Base-by-base conservation (phyloP, 805 yeast species). In the Suhomyces tanzawaensis region DNA sequence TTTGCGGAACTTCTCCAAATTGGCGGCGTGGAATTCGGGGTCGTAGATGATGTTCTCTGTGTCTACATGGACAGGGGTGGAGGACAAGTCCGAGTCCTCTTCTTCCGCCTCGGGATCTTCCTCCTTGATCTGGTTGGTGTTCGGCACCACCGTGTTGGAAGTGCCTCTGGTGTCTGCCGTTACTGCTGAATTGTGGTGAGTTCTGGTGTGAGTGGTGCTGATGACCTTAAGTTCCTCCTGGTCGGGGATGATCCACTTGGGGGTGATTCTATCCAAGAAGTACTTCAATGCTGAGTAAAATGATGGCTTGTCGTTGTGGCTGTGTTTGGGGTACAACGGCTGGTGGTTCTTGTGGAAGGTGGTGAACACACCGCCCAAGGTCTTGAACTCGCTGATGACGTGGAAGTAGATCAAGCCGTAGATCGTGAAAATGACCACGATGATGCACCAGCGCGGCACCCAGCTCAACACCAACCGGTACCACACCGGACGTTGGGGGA, bases 401-500 rank as follows among this genome's bases (percentile, higher is more conserved):
- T 83, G 85, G 43, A 77, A 61, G 58, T 89, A 89, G 36, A 89
- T 81, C 26, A 82, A 69, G 34, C 77, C 64, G 58, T 89, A 89
- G 32, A 87, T 77, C 3, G 70, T 57, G 24, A 85, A 51, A 46
- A 90, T 85, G 18, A 73, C 52, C 7, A 84, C 54, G 41, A 85
- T 73, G 38, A 89, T 75, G 40, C 76, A 60, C 55, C 79, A 88
- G 34, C 96, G 70, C 9, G 95, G 89, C 2, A 79, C 81, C 95
- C 95, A 90, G 46, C 88, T 77, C 34, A 89, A 62, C 1, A 69
- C 88, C 27, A 83, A 54, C 40, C 87, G 67, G 55, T 79, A 82
- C 93, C 93, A 88, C 6, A 71, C 54, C 0, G 95, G 95, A 2
- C 62, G 45, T 29, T 77, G 76, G 0, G 95, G 89, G 40, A 89